These are phyloP conservation scores for Pseudoturritis turrita DNA, from an alignment of 345 rosid species.

Conservation along the genomic window DNA sequence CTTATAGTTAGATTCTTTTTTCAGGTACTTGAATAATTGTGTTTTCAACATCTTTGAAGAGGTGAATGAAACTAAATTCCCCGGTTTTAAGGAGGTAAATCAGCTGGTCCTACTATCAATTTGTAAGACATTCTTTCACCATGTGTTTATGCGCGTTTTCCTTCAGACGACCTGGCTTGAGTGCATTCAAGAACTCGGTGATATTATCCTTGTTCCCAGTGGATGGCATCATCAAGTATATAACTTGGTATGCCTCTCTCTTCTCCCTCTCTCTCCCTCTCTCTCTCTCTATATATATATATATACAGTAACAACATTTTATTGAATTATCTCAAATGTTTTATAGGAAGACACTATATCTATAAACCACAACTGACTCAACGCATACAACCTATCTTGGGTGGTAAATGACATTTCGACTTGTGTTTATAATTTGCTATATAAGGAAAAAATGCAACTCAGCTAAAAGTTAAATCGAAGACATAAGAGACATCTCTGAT, in stretches of 20 bases:
- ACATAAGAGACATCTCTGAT: constrained; percentile 79
- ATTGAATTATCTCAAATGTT: background rate
- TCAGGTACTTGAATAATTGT: constrained; percentile 67
- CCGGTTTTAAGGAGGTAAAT: constrained; percentile 70
- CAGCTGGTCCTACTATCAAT: constrained; percentile 12
- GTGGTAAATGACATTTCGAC: constrained; percentile 57
- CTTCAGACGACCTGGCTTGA: constrained; percentile 82
- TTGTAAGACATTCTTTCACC: background rate
- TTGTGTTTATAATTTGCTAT: background rate
- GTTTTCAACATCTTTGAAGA: constrained; percentile 65
- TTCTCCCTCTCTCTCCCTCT: too few species aligned
- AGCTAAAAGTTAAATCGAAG: constrained; percentile 47
- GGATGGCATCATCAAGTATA: constrained; percentile 99
- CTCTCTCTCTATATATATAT: background rate
- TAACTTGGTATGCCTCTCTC: constrained; percentile 59
- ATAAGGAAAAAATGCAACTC: background rate
- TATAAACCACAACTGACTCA: constrained; percentile 96
- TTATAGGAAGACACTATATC: constrained; percentile 90
- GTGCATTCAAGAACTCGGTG: constrained; percentile 68
- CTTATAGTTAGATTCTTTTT: constrained; percentile 4
- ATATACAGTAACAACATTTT: background rate
- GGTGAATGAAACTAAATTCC: constrained; percentile 54
- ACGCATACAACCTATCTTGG: constrained; percentile 73
- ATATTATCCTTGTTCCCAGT: constrained; percentile 82
- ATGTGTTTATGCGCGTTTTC: background rate